phyloP scores from a whole-genome alignment of 176 grass and related monocot species.

The Ampelocalamus luodianensis region DNA sequence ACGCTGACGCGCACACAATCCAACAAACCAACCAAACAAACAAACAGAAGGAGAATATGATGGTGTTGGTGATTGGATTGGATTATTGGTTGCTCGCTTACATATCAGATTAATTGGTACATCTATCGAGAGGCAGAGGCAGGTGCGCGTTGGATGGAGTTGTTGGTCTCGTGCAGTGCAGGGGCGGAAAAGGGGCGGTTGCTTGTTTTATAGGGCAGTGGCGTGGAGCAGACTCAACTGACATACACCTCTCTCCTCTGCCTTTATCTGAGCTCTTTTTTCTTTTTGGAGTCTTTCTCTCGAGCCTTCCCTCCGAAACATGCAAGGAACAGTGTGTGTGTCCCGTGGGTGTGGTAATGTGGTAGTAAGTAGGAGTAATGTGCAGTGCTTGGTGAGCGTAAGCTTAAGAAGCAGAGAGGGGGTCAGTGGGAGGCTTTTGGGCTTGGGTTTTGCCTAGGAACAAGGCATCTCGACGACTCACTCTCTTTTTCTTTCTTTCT shows the following conservation, averaged over 20 bases:
- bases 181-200: constrained; percentile 35
- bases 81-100: background rate
- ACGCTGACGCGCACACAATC: background rate
- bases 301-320: background rate
- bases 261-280: background rate
- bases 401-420: background rate
- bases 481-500: background rate
- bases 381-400: background rate
- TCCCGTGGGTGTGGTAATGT: background rate
- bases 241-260: background rate
- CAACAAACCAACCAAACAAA: background rate
- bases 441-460: background rate
- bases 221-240: constrained; percentile 70
- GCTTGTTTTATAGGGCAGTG: constrained; percentile 58
- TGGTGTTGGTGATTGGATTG: background rate
- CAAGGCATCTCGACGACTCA: constrained; percentile 3
- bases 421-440: background rate
- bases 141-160: background rate
- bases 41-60: background rate
- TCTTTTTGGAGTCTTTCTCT: background rate
- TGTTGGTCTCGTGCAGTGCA: constrained; percentile 1
- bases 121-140: background rate
- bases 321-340: background rate
- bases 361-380: background rate
- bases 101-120: background rate